Evolutionary conservation across 768 basidiomycete genomes (phyloP).

Genomic region (Lactarius trivialis): DNA sequence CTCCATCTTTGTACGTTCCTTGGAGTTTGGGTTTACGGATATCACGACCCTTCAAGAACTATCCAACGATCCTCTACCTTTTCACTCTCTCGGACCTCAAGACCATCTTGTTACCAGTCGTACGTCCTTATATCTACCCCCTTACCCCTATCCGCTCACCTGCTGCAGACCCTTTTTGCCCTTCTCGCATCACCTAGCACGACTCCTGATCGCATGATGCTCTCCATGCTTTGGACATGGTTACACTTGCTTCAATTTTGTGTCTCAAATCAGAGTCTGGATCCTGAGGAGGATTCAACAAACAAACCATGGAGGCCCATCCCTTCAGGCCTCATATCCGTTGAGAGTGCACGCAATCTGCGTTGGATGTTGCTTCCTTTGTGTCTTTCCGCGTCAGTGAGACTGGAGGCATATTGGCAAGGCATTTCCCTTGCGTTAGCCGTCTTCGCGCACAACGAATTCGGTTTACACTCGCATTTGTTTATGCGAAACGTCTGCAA

Average conservation of each 20-base stretch:
- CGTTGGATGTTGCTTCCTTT: conserved; percentile 25
- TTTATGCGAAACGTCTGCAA: conserved; percentile 21
- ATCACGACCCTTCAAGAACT: neutral
- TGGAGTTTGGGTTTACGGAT: neutral
- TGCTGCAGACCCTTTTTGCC: conserved; percentile 13
- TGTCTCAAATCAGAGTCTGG: conserved; percentile 26
- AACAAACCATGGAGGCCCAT: conserved; percentile 28
- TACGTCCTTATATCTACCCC: neutral
- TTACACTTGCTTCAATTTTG: conserved; percentile 30
- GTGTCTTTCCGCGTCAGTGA: conserved; percentile 20
- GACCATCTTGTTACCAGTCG: conserved; percentile 16
- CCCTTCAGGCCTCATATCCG: conserved; percentile 24
- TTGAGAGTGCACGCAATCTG: conserved; percentile 14
- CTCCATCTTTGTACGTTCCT: neutral
- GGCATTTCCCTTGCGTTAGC: conserved; percentile 18
- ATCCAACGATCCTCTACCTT: conserved; percentile 11
- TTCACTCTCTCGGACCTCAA: conserved; percentile 17
- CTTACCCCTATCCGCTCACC: neutral
- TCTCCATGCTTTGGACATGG: conserved; percentile 26
- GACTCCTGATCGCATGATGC: neutral
- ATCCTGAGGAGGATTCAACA: conserved; percentile 25
- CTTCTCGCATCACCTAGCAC: conserved; percentile 4
- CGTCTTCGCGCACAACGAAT: conserved; percentile 25
- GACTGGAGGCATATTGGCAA: conserved; percentile 8
- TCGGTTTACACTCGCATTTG: conserved; percentile 21